phyloP scores from a whole-genome alignment of 2,329 filamentous ascomycete genomes.

The Magnaporthiopsis poae region DNA sequence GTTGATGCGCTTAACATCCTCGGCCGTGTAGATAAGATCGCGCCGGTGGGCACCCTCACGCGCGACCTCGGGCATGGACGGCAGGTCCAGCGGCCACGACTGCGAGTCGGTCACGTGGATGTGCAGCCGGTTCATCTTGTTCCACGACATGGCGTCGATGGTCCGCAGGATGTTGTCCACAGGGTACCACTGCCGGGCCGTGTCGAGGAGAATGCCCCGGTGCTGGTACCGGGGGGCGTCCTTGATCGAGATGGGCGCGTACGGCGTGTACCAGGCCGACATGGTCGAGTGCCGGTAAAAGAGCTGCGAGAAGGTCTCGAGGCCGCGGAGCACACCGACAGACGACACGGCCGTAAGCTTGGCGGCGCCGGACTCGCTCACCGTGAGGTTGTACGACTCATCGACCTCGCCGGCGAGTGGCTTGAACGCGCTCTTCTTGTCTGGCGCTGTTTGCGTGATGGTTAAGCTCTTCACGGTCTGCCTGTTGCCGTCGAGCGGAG shows the following conservation, averaged over 20 bases:
- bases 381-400: slow-evolving; percentile 62
- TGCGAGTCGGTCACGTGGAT: slow-evolving; percentile 75
- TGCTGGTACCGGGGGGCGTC: slow-evolving; percentile 68
- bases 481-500: slow-evolving; percentile 28
- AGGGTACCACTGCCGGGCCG: slow-evolving; percentile 62
- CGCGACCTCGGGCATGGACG: slow-evolving; percentile 61
- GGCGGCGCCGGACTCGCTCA: slow-evolving; percentile 49
- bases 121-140: slow-evolving; percentile 75
- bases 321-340: slow-evolving; percentile 59
- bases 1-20: slow-evolving; percentile 57
- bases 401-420: slow-evolving; percentile 56
- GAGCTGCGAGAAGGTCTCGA: slow-evolving; percentile 69
- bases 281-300: slow-evolving; percentile 62
- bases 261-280: slow-evolving; percentile 52
- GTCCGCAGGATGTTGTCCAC: slow-evolving; percentile 59
- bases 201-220: slow-evolving; percentile 71
- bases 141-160: slow-evolving; percentile 67
- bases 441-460: slow-evolving; percentile 50
- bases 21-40: slow-evolving; percentile 56
- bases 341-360: slow-evolving; percentile 56
- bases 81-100: slow-evolving; percentile 76
- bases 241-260: slow-evolving; percentile 60
- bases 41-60: slow-evolving; percentile 62
- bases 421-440: slow-evolving; percentile 46
- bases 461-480: slow-evolving; percentile 48